phyloP scores from a whole-genome alignment of 2,329 filamentous ascomycete genomes.

The Pestalotiopsis sp. region DNA sequence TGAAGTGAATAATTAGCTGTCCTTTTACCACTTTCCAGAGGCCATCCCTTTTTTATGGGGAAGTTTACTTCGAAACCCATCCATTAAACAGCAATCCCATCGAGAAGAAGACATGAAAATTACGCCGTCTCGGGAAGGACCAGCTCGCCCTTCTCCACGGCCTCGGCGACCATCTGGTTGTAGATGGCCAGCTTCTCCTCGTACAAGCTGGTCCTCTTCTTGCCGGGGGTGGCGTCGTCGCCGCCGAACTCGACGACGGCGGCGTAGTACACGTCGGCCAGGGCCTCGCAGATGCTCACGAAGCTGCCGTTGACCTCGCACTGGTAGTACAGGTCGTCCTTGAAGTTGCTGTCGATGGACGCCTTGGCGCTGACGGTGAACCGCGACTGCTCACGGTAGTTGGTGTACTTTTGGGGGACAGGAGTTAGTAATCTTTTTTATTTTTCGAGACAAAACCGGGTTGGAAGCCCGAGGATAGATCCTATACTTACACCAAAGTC shows the following conservation, averaged over 20 bases:
- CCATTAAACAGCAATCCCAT: too few species aligned
- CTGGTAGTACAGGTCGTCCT: conserved; percentile 39
- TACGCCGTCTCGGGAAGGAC: not conserved
- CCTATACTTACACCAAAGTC: conserved; percentile 44
- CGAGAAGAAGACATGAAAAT: not conserved
- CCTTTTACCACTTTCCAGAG: too few species aligned
- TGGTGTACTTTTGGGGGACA: conserved; percentile 39
- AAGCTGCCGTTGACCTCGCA: conserved; percentile 25
- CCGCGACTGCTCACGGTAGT: conserved; percentile 49
- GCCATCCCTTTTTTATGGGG: too few species aligned
- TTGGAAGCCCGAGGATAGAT: too few species aligned
- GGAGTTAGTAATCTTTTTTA: too few species aligned
- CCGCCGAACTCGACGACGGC: conserved; percentile 37
- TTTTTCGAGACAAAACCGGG: too few species aligned
- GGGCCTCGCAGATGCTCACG: conserved; percentile 27
- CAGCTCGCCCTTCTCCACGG: not conserved
- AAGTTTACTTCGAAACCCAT: too few species aligned
- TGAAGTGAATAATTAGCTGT: too few species aligned
- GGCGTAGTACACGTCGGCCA: conserved; percentile 42
- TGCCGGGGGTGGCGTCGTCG: conserved; percentile 4
- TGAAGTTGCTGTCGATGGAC: conserved; percentile 52
- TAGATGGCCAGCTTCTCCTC: conserved; percentile 5
- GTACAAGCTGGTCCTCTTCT: not conserved
- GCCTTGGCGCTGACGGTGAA: conserved; percentile 42
- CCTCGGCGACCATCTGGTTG: conserved; percentile 6